Evolutionary conservation across 768 basidiomycete species (phyloP).

Genomic region (Calvatia gigantea): DNA sequence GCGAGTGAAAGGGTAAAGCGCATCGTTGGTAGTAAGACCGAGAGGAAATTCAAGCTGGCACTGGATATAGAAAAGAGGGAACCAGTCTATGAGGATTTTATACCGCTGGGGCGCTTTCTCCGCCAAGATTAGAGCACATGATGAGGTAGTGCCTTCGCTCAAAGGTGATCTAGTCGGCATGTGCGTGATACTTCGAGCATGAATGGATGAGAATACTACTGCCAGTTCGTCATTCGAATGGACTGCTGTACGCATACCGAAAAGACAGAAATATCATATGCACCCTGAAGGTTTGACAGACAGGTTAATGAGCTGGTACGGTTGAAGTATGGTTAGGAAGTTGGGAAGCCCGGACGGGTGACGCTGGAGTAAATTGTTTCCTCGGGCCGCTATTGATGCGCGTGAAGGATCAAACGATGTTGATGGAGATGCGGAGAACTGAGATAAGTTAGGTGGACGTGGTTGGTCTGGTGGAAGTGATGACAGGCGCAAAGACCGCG

Average conservation of each 20-base stretch:
- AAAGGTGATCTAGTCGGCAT: not conserved
- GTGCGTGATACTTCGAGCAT: not conserved
- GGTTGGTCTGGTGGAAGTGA: no score
- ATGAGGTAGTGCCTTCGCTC: not conserved
- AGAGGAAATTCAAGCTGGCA: not conserved
- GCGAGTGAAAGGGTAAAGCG: conserved; percentile 5
- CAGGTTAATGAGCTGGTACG: not conserved
- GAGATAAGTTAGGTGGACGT: no score
- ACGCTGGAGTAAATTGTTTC: not conserved
- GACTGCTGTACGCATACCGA: not conserved
- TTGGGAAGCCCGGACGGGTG: not conserved
- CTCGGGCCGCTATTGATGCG: not conserved
- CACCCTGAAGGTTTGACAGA: not conserved
- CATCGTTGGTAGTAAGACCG: not conserved
- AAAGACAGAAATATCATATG: not conserved
- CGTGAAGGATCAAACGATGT: not conserved
- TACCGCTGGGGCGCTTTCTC: not conserved
- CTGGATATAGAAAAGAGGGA: not conserved
- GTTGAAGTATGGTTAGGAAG: not conserved
- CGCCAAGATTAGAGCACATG: not conserved
- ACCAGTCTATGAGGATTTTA: not conserved
- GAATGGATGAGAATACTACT: not conserved
- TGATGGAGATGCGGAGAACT: not conserved
- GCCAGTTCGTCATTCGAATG: not conserved
- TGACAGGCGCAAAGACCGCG: no score